Evolutionary conservation across 441 rosid species (phyloP).

Genomic region (Erodium moschatum): DNA sequence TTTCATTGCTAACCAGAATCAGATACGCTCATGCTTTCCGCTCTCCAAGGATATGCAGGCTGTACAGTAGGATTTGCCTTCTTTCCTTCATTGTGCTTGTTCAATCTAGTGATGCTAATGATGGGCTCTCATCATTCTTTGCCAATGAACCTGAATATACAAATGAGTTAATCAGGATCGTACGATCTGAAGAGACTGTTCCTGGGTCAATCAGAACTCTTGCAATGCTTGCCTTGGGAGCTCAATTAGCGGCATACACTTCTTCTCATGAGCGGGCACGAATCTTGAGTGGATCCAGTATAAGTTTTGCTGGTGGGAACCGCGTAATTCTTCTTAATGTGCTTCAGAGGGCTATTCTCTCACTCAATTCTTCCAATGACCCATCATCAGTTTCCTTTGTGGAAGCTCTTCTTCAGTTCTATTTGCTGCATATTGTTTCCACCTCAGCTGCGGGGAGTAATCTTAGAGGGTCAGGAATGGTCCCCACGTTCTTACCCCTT

Average conservation of each 20-base stretch:
- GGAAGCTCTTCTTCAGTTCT: slow-evolving; percentile 95
- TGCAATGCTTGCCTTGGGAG: slow-evolving; percentile 91
- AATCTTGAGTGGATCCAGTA: slow-evolving; percentile 81
- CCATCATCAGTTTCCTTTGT: slow-evolving; percentile 85
- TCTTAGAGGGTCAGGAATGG: slow-evolving; percentile 77
- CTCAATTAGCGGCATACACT: slow-evolving; percentile 89
- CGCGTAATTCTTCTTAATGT: slow-evolving; percentile 90
- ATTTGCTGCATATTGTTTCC: slow-evolving; percentile 90
- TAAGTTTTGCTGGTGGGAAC: slow-evolving; percentile 87
- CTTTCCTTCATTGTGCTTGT: slow-evolving; percentile 93
- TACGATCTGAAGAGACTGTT: slow-evolving; percentile 74
- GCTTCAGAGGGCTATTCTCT: slow-evolving; percentile 87
- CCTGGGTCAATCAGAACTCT: slow-evolving; percentile 87
- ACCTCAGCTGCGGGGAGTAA: slow-evolving; percentile 45
- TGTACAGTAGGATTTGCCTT: slow-evolving; percentile 88
- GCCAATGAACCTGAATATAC: slow-evolving; percentile 99
- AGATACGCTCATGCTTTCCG: slow-evolving; percentile 94
- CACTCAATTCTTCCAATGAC: slow-evolving; percentile 69
- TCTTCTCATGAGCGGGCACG: slow-evolving; percentile 95
- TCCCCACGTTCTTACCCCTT: slow-evolving; percentile 88
- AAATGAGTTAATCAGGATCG: slow-evolving; percentile 88
- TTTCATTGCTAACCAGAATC: slow-evolving; percentile 79
- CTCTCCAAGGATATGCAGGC: slow-evolving; percentile 72
- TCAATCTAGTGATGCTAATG: slow-evolving; percentile 92
- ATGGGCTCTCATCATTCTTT: slow-evolving; percentile 77